phyloP scores from a whole-genome alignment of 306 rosid species.

The Pachyrhizus erosus region DNA sequence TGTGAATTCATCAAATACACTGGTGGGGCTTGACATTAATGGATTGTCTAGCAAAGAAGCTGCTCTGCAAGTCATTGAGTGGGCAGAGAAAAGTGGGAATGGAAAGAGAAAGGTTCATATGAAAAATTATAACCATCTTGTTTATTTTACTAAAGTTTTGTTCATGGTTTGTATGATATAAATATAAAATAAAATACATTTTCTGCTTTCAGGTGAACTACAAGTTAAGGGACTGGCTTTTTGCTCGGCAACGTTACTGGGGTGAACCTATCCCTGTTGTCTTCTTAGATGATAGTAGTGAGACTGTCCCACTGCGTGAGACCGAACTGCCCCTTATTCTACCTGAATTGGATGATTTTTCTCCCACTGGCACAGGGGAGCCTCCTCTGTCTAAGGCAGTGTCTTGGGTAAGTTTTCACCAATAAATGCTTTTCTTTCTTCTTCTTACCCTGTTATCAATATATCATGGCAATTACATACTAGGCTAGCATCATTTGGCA shows the following conservation, averaged over 20 bases:
- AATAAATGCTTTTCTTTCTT: conserved; percentile 27
- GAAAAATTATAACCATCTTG: conserved; percentile 37
- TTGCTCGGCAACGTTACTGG: conserved; percentile 99
- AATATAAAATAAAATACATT: conserved; percentile 23
- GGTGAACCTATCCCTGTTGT: conserved; percentile 98
- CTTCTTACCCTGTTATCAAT: conserved; percentile 13
- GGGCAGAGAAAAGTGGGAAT: conserved; percentile 87
- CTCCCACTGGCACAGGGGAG: conserved; percentile 96
- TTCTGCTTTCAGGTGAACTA: conserved; percentile 75
- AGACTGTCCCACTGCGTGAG: conserved; percentile 74
- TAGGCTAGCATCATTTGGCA: conserved; percentile 1
- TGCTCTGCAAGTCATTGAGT: conserved; percentile 71
- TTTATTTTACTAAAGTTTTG: conserved; percentile 14
- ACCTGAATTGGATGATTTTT: conserved; percentile 96
- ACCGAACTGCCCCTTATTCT: conserved; percentile 85
- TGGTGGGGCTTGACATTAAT: conserved; percentile 74
- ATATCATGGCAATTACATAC: conserved; percentile 34
- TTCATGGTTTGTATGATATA: conserved; percentile 31
- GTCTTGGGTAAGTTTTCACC: conserved; percentile 70
- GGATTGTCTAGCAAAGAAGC: conserved; percentile 84
- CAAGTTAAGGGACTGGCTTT: conserved; percentile 99
- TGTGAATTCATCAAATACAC: conserved; percentile 69
- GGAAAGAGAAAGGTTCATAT: conserved; percentile 84
- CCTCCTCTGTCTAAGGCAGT: conserved; percentile 90
- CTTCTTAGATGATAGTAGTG: conserved; percentile 76